Evolutionary conservation across 1,284 basidiomycete species (phyloP).

Genomic region (Puccinia novopanici): DNA sequence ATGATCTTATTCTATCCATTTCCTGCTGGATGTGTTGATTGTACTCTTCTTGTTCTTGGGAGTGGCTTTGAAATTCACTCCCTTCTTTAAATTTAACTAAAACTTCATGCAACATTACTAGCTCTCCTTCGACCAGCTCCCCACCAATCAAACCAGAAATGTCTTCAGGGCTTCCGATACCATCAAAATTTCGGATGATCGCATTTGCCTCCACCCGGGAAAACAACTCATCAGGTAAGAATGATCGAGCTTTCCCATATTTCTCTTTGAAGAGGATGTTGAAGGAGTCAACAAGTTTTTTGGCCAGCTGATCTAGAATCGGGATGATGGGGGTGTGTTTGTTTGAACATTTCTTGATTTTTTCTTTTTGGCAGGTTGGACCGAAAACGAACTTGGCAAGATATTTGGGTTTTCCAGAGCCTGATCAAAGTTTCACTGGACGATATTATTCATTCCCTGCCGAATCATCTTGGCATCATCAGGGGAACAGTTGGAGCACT

Average conservation of each 20-base stretch:
- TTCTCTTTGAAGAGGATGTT: not conserved
- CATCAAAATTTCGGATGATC: not conserved
- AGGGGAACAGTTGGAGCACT: too few species aligned
- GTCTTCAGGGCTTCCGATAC: not conserved
- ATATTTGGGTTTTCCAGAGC: too few species aligned
- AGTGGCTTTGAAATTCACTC: not conserved
- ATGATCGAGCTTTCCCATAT: not conserved
- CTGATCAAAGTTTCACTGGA: too few species aligned
- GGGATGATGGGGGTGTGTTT: too few species aligned
- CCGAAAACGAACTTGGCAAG: too few species aligned
- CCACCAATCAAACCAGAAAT: not conserved
- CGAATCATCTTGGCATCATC: too few species aligned
- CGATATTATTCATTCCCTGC: too few species aligned
- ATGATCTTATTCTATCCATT: not conserved
- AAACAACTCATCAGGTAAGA: not conserved
- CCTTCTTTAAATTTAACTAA: not conserved
- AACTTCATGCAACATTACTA: not conserved
- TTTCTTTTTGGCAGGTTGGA: too few species aligned
- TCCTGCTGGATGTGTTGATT: not conserved
- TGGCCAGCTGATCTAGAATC: not conserved
- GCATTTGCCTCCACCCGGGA: not conserved
- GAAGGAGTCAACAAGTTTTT: not conserved
- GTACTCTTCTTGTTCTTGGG: not conserved
- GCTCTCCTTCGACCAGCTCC: not conserved
- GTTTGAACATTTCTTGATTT: too few species aligned